phyloP scores from a whole-genome alignment of 73 alveolate genomes.

The Paramecium octaurelia region DNA sequence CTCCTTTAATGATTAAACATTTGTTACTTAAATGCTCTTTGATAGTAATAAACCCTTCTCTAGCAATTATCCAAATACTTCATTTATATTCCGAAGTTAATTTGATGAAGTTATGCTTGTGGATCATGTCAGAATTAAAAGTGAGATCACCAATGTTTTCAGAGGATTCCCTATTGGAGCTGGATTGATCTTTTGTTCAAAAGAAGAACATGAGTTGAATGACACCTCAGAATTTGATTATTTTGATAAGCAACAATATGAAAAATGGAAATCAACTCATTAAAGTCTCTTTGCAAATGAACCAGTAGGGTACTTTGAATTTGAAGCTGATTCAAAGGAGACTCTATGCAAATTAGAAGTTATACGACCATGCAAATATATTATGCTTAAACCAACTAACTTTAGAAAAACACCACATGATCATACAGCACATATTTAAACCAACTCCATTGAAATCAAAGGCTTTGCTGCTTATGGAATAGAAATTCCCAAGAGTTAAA shows the following conservation, averaged over 20 bases:
- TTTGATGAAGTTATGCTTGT: constrained; percentile 53
- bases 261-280: constrained; percentile 63
- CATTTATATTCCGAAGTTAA: constrained; percentile 60
- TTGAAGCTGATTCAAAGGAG: constrained; percentile 6
- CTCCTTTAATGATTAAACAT: constrained; percentile 55
- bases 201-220: constrained; percentile 52
- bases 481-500: neutral
- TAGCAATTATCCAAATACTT: constrained; percentile 68
- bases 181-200: constrained; percentile 65
- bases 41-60: constrained; percentile 65
- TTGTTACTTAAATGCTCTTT: constrained; percentile 61
- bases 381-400: constrained; percentile 68
- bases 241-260: constrained; percentile 56
- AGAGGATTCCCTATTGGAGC: constrained; percentile 76
- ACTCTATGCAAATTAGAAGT: constrained; percentile 31
- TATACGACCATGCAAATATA: constrained; percentile 57
- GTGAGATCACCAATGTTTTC: constrained; percentile 58
- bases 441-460: neutral
- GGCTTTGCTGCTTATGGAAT: constrained; percentile 2
- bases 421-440: constrained; percentile 17
- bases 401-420: constrained; percentile 65
- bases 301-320: constrained; percentile 76
- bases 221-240: constrained; percentile 57
- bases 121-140: constrained; percentile 57
- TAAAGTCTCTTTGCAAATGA: constrained; percentile 56